These are phyloP conservation scores for Fusarium tjaetaba DNA, from an alignment of 2,329 filamentous ascomycete species.

Conservation along the genomic window DNA sequence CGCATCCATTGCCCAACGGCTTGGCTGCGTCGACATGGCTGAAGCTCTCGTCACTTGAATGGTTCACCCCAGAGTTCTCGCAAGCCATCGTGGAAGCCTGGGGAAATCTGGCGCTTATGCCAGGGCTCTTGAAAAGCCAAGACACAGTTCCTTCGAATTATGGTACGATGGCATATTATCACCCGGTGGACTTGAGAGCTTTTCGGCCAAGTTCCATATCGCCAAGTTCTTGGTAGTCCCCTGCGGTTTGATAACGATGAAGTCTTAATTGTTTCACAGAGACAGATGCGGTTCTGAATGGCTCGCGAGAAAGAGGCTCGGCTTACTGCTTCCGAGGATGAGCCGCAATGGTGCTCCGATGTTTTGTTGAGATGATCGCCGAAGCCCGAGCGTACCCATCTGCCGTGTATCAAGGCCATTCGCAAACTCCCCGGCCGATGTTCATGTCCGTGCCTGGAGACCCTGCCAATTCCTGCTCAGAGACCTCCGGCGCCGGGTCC, in stretches of 20 bases:
- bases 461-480: slow-evolving; percentile 1
- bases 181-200: slow-evolving; percentile 1
- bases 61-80: slow-evolving; percentile 32
- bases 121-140: slow-evolving; percentile 18
- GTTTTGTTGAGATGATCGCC: slow-evolving; percentile 17
- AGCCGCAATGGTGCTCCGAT: slow-evolving; percentile 14
- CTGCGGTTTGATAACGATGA: slow-evolving; percentile 7
- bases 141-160: slow-evolving; percentile 1
- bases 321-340: neutral
- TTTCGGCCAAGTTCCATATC: slow-evolving; percentile 37
- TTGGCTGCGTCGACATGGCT: slow-evolving; percentile 25
- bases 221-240: slow-evolving; percentile 3
- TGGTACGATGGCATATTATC: slow-evolving; percentile 15
- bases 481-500: slow-evolving; percentile 15
- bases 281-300: neutral
- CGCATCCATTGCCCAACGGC: neutral
- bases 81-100: slow-evolving; percentile 22
- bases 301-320: neutral
- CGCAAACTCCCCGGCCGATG: slow-evolving; percentile 9
- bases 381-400: slow-evolving; percentile 13
- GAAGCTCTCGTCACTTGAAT: neutral
- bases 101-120: slow-evolving; percentile 30
- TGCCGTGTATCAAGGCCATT: slow-evolving; percentile 10
- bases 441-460: neutral
- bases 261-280: neutral